Evolutionary conservation across 148 eudicot genomes (phyloP), one percentile per base, ranked within the genome.

Genomic region (Diospyros lotus): DNA sequence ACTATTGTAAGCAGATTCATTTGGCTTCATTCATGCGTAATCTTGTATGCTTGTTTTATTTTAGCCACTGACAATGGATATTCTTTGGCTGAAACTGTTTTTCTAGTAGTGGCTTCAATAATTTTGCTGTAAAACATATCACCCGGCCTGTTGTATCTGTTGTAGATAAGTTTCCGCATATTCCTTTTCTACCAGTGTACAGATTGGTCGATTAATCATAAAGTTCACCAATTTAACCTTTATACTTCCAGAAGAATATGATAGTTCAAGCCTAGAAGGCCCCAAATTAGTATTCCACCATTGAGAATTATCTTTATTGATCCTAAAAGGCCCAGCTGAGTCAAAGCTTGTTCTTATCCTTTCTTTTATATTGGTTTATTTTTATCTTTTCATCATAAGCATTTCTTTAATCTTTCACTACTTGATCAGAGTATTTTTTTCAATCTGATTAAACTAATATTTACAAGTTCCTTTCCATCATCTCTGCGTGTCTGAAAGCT

Each of bases 81-180:
- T 60, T 60, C 41, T 60, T 60, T 7, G 6, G 39, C 13, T 66
- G 54, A 17, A 45, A 66, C 7, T 15, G n/a, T 3, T 45, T 66
- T 66, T 66, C 68, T 42, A 3, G 43, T 64, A 48, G 68, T 42
- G 48, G 17, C 68, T 64, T 64, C 68, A 64, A 64, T 15, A 64
- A 56, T 13, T 18, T 56, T 12, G 68, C 50, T 46, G 28, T 65
- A 4, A 28, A 28, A 28, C 28, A 28, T 28, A 28, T 28, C 54
- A 17, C 12, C 4, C 12, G 39, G 45, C 8, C 53, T 66, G 39
- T 66, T 44, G 51, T 3, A 7, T 39, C 54, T 39, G 2, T 15
- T 66, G 28, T 66, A 15, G 41, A 17, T 60, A 17, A 58, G 0
- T 28, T 17, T 48, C 8, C 8, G 52, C 52, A 4, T 48, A 48